Conservation (phyloP, 75 land plant genomes). For the Picea glauca region DNA sequence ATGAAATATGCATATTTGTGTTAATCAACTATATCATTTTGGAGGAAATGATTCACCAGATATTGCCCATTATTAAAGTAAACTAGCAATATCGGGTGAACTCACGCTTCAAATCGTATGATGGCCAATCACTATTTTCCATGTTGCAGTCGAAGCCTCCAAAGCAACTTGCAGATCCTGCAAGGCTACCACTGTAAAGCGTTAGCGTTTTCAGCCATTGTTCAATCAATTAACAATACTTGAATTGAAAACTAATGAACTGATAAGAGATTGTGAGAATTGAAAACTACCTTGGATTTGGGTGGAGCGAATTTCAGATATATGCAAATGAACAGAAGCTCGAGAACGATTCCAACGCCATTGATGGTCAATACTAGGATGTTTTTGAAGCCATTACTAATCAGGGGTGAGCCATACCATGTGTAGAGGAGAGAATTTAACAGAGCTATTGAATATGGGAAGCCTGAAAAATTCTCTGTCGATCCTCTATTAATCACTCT, state of each 20-base stretch:
- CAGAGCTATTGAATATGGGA: slow-evolving; percentile 60
- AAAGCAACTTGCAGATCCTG: no score
- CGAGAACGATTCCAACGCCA: slow-evolving; percentile 46
- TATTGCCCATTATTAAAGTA: no score
- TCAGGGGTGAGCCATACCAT: slow-evolving; percentile 60
- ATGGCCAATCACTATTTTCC: no score
- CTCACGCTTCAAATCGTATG: no score
- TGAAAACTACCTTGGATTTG: slow-evolving; percentile 25
- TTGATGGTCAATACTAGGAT: slow-evolving; percentile 53
- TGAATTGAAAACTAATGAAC: background rate
- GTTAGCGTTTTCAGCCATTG: no score
- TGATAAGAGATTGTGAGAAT: background rate
- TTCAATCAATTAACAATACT: no score
- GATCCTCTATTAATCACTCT: slow-evolving; percentile 59
- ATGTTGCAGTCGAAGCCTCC: no score
- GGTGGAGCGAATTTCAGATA: slow-evolving; percentile 34
- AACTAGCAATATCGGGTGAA: no score
- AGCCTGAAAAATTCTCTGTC: slow-evolving; percentile 59
- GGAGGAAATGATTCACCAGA: no score
- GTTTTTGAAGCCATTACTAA: slow-evolving; percentile 43
- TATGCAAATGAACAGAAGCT: slow-evolving; percentile 45
- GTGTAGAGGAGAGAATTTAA: slow-evolving; percentile 67
- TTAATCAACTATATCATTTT: no score
- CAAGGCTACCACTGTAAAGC: no score
- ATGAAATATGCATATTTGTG: no score